phyloP scores from a whole-genome alignment of 2,329 filamentous ascomycete genomes.

The Alternaria triticina region DNA sequence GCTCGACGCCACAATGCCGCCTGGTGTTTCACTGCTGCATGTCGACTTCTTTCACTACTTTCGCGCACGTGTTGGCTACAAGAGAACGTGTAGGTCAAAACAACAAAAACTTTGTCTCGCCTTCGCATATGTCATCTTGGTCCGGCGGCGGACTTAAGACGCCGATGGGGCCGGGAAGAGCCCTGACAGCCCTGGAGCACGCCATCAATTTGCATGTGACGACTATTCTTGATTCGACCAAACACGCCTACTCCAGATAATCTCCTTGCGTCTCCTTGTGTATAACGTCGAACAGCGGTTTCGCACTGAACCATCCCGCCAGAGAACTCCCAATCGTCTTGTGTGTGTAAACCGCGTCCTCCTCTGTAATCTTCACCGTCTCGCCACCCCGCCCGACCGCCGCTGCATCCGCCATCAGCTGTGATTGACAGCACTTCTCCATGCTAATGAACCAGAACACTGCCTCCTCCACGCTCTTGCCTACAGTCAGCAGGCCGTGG shows the following conservation, averaged over 20 bases:
- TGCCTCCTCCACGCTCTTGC: slow-evolving; percentile 57
- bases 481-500: slow-evolving; percentile 60
- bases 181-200: neutral
- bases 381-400: slow-evolving; percentile 66
- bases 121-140: neutral
- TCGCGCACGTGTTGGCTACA: slow-evolving; percentile 20
- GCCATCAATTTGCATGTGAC: neutral
- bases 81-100: neutral
- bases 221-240: neutral
- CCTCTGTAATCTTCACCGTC: slow-evolving; percentile 71
- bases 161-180: neutral
- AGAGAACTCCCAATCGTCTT: slow-evolving; percentile 66
- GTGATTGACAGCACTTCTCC: slow-evolving; percentile 61
- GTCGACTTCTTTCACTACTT: slow-evolving; percentile 1
- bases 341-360: slow-evolving; percentile 72
- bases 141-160: neutral
- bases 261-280: slow-evolving; percentile 65
- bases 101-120: neutral
- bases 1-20: neutral
- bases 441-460: slow-evolving; percentile 62
- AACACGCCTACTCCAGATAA: slow-evolving; percentile 55
- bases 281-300: slow-evolving; percentile 74
- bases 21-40: neutral
- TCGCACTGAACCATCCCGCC: slow-evolving; percentile 72
- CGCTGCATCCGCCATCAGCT: slow-evolving; percentile 61